These are phyloP conservation scores for Exophiala mesophila DNA, from an alignment of 2,329 filamentous ascomycete genomes.

Conservation along the genomic window DNA sequence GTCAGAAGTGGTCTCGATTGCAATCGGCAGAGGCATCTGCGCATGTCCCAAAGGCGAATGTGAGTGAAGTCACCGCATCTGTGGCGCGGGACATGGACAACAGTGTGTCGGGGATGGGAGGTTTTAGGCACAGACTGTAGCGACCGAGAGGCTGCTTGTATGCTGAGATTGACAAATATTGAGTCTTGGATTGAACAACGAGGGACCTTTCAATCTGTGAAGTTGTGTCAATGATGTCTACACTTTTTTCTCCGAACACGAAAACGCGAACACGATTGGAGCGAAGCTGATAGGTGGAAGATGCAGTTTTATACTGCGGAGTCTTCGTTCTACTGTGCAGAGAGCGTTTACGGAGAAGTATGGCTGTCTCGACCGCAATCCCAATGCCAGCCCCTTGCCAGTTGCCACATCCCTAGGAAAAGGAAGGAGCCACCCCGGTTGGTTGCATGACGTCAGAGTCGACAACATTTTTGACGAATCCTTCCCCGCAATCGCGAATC, in stretches of 20 bases:
- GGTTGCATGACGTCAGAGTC: no score
- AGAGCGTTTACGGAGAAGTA: no score
- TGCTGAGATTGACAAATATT: background rate
- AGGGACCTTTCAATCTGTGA: background rate
- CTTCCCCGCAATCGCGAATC: no score
- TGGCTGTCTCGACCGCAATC: no score
- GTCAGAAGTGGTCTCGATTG: constrained; percentile 12
- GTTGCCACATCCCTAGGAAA: no score
- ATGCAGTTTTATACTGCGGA: no score
- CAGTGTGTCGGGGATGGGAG: background rate
- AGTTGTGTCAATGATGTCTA: constrained; percentile 15
- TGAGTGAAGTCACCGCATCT: background rate
- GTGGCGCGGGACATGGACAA: constrained; percentile 3
- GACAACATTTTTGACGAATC: no score
- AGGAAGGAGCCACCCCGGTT: no score
- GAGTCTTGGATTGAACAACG: background rate
- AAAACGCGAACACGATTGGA: background rate
- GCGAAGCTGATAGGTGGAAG: no score
- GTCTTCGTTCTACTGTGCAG: no score
- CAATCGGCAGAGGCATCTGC: constrained; percentile 19
- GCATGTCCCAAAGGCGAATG: constrained; percentile 20
- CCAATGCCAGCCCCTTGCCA: no score
- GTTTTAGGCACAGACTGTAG: background rate
- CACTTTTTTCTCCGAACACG: constrained; percentile 10
- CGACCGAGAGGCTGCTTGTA: background rate